phyloP scores from a whole-genome alignment of 495 filamentous ascomycete species.

The Tuber microsphaerosporum region DNA sequence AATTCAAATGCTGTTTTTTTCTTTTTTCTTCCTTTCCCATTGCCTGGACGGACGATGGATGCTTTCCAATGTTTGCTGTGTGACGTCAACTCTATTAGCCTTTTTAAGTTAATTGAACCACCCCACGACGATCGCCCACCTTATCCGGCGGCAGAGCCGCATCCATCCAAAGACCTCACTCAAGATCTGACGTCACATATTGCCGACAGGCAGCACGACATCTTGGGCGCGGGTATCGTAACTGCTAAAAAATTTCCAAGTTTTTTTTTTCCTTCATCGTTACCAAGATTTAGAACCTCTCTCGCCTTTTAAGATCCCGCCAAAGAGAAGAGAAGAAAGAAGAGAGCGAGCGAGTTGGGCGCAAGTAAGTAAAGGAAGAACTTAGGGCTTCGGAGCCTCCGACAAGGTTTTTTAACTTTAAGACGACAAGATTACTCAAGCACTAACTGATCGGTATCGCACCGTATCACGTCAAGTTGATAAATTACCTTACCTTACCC shows the following conservation, averaged over 20 bases:
- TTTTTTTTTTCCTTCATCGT: not conserved
- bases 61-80: conserved; percentile 1
- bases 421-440: too few relatives aligned
- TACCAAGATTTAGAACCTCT: too few relatives aligned
- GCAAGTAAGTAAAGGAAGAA: too few relatives aligned
- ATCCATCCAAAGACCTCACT: not conserved
- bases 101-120: conserved; percentile 8
- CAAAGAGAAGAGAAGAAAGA: too few relatives aligned
- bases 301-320: too few relatives aligned
- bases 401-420: too few relatives aligned
- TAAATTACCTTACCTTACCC: too few relatives aligned
- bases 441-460: too few relatives aligned
- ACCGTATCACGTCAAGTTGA: too few relatives aligned
- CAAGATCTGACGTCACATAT: conserved; percentile 20
- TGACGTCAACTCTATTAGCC: conserved; percentile 21
- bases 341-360: too few relatives aligned
- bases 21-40: too few relatives aligned
- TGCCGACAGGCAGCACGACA: not conserved
- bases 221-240: not conserved
- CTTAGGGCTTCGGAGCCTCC: too few relatives aligned
- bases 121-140: conserved; percentile 7
- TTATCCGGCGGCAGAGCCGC: conserved; percentile 10
- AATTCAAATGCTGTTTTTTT: not conserved
- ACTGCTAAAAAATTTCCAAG: not conserved
- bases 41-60: not conserved